Conservation (phyloP, 441 rosid species). For the Erodium texanum region DNA sequence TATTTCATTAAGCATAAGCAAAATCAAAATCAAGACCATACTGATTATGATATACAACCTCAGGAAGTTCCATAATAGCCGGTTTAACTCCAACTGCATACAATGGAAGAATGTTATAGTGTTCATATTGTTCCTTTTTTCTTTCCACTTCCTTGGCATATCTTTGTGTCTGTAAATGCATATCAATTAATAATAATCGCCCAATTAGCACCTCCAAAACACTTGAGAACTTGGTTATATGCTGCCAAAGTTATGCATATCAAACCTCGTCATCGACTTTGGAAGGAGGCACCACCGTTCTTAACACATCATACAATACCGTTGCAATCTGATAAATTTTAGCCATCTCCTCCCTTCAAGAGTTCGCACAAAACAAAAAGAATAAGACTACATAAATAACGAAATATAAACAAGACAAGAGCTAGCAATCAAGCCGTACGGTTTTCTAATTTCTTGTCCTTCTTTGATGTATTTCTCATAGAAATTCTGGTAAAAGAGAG, state of each 20-base stretch:
- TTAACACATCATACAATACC: slow-evolving; percentile 75
- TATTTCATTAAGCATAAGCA: slow-evolving; percentile 1
- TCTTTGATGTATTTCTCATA: slow-evolving; percentile 49
- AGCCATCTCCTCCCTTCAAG: slow-evolving; percentile 88
- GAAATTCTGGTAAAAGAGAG: slow-evolving; percentile 51
- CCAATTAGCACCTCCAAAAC: slow-evolving; percentile 14
- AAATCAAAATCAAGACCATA: slow-evolving; percentile 13
- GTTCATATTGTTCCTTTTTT: slow-evolving; percentile 52
- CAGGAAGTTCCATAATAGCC: slow-evolving; percentile 76
- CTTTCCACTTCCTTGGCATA: slow-evolving; percentile 69
- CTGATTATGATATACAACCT: slow-evolving; percentile 43
- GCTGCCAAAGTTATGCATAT: slow-evolving; percentile 12
- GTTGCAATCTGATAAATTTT: slow-evolving; percentile 72
- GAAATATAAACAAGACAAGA: slow-evolving; percentile 12
- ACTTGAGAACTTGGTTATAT: slow-evolving; percentile 6
- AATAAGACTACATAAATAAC: slow-evolving; percentile 16
- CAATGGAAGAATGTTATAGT: slow-evolving; percentile 80
- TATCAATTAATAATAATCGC: not conserved
- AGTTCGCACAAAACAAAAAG: slow-evolving; percentile 18
- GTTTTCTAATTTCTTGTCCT: slow-evolving; percentile 50
- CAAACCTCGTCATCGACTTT: slow-evolving; percentile 65
- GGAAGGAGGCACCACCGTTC: slow-evolving; percentile 39
- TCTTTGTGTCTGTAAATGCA: slow-evolving; percentile 42
- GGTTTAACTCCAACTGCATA: slow-evolving; percentile 61
- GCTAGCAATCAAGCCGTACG: slow-evolving; percentile 42